These are phyloP conservation scores for Talaromyces sp. DNA, from an alignment of 2,329 filamentous ascomycete species.

Conservation along the genomic window DNA sequence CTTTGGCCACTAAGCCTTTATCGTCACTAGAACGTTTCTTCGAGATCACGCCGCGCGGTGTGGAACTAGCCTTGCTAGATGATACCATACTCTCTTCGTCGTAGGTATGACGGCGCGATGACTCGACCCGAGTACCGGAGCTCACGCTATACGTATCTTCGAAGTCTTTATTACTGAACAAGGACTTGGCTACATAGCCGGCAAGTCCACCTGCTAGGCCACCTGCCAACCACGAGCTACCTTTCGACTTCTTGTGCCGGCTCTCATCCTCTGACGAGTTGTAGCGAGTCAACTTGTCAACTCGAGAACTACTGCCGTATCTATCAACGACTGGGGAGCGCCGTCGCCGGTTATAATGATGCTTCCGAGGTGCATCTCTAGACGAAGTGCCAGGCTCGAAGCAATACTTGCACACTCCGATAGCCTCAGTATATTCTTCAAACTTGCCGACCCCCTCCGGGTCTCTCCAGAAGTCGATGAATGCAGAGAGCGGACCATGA, in stretches of 20 bases:
- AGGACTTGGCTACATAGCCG: conserved; percentile 51
- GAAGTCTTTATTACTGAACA: conserved; percentile 52
- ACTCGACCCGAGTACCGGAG: conserved; percentile 42
- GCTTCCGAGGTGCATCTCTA: conserved; percentile 55
- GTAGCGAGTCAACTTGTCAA: conserved; percentile 59
- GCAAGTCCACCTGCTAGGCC: conserved; percentile 53
- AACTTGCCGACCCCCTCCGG: conserved; percentile 60
- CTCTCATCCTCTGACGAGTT: conserved; percentile 48
- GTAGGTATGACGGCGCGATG: conserved; percentile 23
- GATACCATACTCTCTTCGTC: conserved; percentile 26
- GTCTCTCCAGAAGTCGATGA: conserved; percentile 59
- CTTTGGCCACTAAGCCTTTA: conserved; percentile 4
- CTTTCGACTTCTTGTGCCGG: conserved; percentile 41
- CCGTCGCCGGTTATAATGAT: conserved; percentile 48
- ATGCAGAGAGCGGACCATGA: conserved; percentile 50
- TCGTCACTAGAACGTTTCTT: conserved; percentile 14
- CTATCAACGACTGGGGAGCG: conserved; percentile 42
- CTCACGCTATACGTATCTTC: conserved; percentile 58
- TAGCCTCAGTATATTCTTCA: conserved; percentile 63
- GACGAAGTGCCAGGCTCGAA: conserved; percentile 57
- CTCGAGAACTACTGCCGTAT: conserved; percentile 39
- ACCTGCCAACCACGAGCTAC: conserved; percentile 49
- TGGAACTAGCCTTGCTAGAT: conserved; percentile 36
- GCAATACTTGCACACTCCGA: conserved; percentile 61
- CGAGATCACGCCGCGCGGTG: conserved; percentile 39